Evolutionary conservation across 108 stramenopile species (phyloP).

Genomic region (Pseudonitzschia pungens): DNA sequence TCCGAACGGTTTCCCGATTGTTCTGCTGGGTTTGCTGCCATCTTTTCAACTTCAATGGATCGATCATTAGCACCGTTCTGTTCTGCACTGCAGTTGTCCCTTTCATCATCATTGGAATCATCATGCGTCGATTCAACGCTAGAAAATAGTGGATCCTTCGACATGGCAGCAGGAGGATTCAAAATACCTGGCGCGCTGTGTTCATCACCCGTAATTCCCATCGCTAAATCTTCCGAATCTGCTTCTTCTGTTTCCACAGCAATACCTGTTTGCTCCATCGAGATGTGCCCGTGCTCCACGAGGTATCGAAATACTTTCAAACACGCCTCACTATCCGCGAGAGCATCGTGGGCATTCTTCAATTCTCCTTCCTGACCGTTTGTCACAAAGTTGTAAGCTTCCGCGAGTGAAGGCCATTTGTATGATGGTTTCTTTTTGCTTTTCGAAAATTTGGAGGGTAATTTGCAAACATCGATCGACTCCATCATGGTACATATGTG

Average conservation of each 20-base stretch:
- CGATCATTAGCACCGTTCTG: not conserved
- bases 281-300: constrained; percentile 12
- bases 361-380: not conserved
- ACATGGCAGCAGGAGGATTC: too few species aligned
- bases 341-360: constrained; percentile 20
- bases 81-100: not conserved
- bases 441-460: constrained; percentile 13
- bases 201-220: too few species aligned
- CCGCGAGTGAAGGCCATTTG: constrained; percentile 25
- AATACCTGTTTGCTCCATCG: not conserved
- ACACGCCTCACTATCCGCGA: constrained; percentile 22
- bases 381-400: constrained; percentile 18
- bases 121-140: not conserved
- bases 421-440: not conserved
- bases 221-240: not conserved
- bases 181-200: too few species aligned
- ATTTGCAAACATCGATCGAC: constrained; percentile 17
- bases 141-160: too few species aligned
- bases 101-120: not conserved
- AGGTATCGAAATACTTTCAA: constrained; percentile 17
- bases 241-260: not conserved
- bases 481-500: constrained; percentile 22
- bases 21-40: not conserved
- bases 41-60: constrained; percentile 7
- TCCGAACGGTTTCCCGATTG: not conserved